Evolutionary conservation across 345 rosid species (phyloP).

Genomic region (Eucalyptus leucophloia): DNA sequence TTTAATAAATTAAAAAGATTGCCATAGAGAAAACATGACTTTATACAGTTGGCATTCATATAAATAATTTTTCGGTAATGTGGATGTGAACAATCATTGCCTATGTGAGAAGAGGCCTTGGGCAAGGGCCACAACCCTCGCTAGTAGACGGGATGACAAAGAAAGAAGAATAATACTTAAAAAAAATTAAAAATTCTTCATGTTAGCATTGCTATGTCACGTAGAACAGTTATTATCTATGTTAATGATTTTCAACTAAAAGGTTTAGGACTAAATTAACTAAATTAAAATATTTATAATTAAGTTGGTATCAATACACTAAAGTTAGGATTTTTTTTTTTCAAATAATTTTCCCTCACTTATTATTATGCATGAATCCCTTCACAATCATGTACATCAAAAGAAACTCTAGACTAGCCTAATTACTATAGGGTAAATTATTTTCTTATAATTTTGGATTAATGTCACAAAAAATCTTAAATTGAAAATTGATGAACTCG

Average conservation of each 20-base stretch:
- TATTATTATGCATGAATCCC: background rate
- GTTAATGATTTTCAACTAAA: accelerated
- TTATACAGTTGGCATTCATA: too few relatives aligned
- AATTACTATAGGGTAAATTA: background rate
- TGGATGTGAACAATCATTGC: background rate
- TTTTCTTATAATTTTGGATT: background rate
- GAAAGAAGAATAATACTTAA: background rate
- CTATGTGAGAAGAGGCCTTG: background rate
- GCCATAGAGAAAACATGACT: background rate
- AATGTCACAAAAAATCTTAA: background rate
- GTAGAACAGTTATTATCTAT: accelerated
- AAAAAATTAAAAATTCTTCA: background rate
- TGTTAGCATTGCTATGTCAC: accelerated
- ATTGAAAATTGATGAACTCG: background rate
- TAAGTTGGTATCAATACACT: accelerated
- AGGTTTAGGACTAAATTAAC: accelerated
- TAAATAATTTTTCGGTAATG: too few relatives aligned
- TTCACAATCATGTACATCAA: background rate
- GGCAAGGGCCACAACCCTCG: background rate
- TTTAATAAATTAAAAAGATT: background rate
- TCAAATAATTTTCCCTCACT: background rate
- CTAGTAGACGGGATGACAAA: background rate
- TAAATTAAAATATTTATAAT: background rate
- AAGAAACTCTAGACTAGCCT: accelerated
- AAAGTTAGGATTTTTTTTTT: background rate